phyloP scores from a whole-genome alignment of 2,329 filamentous ascomycete genomes.

The Clonostachys sp. region DNA sequence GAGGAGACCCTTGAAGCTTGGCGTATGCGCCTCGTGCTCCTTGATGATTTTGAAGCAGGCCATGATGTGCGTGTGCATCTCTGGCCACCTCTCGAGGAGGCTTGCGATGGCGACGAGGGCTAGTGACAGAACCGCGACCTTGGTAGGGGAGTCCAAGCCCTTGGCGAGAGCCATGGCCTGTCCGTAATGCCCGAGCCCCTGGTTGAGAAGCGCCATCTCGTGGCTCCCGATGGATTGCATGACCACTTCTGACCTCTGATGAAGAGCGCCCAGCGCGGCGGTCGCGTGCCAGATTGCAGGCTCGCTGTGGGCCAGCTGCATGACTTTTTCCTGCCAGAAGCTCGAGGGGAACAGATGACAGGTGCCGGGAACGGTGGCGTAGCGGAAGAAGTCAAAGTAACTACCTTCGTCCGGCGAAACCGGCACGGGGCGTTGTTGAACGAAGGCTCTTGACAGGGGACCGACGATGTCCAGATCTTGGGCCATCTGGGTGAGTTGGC shows the following conservation, averaged over 20 bases:
- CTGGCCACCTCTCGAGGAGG: slow-evolving; percentile 20
- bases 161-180: slow-evolving; percentile 17
- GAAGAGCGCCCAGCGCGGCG: slow-evolving; percentile 25
- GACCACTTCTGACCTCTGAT: slow-evolving; percentile 11
- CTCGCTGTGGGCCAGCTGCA: slow-evolving; percentile 25
- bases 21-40: slow-evolving; percentile 3
- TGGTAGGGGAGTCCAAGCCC: slow-evolving; percentile 14
- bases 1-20: slow-evolving; percentile 7
- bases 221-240: too few relatives aligned
- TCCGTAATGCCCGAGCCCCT: slow-evolving; percentile 17
- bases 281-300: slow-evolving; percentile 27
- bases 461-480: slow-evolving; percentile 18
- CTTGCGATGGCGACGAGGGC: slow-evolving; percentile 22
- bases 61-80: slow-evolving; percentile 21
- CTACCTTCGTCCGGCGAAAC: slow-evolving; percentile 5
- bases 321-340: slow-evolving; percentile 22
- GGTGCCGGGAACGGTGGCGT: slow-evolving; percentile 18
- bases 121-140: slow-evolving; percentile 21
- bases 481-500: slow-evolving; percentile 19
- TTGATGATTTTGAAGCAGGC: slow-evolving; percentile 18
- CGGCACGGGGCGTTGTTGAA: not conserved
- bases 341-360: slow-evolving; percentile 16
- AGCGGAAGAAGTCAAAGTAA: slow-evolving; percentile 27
- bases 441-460: slow-evolving; percentile 15
- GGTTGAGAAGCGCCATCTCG: slow-evolving; percentile 8